phyloP scores from a whole-genome alignment of 2,329 filamentous ascomycete species.

The Curvularia verruculosa region DNA sequence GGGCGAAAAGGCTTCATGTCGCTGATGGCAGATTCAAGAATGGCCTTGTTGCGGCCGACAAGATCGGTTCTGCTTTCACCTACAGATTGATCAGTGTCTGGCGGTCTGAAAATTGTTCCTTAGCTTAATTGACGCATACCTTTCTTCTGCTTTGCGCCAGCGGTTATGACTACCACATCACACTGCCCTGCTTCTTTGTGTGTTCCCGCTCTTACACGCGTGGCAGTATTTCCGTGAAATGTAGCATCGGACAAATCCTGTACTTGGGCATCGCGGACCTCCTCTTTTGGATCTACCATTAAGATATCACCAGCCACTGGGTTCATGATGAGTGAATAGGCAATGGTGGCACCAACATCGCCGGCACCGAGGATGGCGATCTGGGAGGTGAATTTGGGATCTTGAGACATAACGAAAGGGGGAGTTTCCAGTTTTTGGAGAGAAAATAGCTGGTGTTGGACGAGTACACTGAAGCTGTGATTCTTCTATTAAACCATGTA shows the following conservation, averaged over 20 bases:
- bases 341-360: constrained; percentile 32
- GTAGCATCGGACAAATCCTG: constrained; percentile 27
- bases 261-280: constrained; percentile 29
- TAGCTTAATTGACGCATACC: constrained; percentile 4
- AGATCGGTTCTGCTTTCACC: constrained; percentile 31
- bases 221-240: constrained; percentile 28
- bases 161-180: constrained; percentile 31
- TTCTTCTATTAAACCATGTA: constrained; percentile 3
- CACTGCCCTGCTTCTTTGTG: constrained; percentile 33
- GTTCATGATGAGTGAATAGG: constrained; percentile 34
- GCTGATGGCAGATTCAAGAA: constrained; percentile 25
- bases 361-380: constrained; percentile 34
- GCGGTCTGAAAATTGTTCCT: background rate
- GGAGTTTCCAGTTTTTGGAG: background rate
- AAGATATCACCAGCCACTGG: constrained; percentile 27
- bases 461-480: background rate
- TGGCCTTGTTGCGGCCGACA: constrained; percentile 30
- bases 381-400: constrained; percentile 26
- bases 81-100: background rate
- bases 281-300: constrained; percentile 30
- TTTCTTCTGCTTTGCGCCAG: constrained; percentile 30
- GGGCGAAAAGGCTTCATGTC: constrained; percentile 28
- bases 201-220: constrained; percentile 25
- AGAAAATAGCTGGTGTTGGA: background rate
- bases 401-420: constrained; percentile 12